Evolutionary conservation across 2,329 filamentous ascomycete species (phyloP).

Genomic region (Cladosporium sp.): DNA sequence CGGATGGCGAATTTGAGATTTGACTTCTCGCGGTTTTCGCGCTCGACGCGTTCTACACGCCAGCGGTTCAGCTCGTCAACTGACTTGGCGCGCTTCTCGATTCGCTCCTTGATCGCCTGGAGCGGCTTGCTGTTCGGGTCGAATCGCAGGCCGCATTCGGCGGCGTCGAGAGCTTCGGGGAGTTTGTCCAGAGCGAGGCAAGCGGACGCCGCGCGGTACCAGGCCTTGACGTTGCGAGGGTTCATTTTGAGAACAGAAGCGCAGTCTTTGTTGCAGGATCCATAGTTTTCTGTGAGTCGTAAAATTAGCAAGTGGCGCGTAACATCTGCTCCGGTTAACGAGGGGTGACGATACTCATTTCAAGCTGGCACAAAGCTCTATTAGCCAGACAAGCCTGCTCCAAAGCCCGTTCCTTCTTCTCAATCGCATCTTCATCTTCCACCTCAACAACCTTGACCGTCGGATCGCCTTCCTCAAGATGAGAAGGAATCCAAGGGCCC

Average conservation of each 20-base stretch:
- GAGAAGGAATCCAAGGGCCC: constrained; percentile 44
- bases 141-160: constrained; percentile 65
- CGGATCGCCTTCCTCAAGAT: constrained; percentile 37
- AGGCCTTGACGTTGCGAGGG: constrained; percentile 78
- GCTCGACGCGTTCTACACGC: constrained; percentile 54
- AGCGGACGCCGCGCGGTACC: constrained; percentile 76
- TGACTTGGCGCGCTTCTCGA: constrained; percentile 54
- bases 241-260: constrained; percentile 74
- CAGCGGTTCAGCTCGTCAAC: constrained; percentile 53
- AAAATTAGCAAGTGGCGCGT: constrained; percentile 17
- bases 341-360: constrained; percentile 54
- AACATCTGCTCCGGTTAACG: constrained; percentile 8
- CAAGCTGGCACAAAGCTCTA: constrained; percentile 82
- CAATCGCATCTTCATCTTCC: constrained; percentile 57
- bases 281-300: constrained; percentile 67
- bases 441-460: constrained; percentile 47
- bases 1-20: constrained; percentile 52
- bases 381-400: constrained; percentile 80
- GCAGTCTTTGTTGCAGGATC: constrained; percentile 80
- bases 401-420: constrained; percentile 55
- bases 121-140: constrained; percentile 67
- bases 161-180: constrained; percentile 74
- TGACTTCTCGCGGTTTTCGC: constrained; percentile 50
- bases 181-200: constrained; percentile 74
- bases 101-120: constrained; percentile 56